phyloP scores from a whole-genome alignment of 306 rosid genomes.

The Chamaecrista fasciculata region DNA sequence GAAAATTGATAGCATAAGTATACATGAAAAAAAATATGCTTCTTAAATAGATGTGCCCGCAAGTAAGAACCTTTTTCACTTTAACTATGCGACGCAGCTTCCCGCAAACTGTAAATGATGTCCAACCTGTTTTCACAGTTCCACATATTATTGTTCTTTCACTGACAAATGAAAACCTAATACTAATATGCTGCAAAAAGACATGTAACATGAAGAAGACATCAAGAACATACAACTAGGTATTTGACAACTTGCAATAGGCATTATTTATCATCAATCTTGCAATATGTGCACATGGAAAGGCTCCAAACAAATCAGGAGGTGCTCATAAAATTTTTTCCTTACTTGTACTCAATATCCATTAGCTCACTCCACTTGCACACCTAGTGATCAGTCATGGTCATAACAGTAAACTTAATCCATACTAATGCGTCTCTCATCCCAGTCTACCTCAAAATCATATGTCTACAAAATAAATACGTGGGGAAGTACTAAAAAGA shows the following conservation, averaged over 20 bases:
- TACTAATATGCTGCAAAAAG: not conserved
- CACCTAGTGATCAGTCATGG: not conserved
- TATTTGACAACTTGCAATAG: slow-evolving; percentile 7
- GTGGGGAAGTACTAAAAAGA: not conserved
- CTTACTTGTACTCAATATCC: not conserved
- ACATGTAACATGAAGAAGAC: not conserved
- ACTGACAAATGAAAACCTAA: not conserved
- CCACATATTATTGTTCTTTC: slow-evolving; percentile 19
- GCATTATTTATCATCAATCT: not conserved
- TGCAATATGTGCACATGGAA: slow-evolving; percentile 7
- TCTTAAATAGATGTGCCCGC: not conserved
- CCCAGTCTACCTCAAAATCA: not conserved
- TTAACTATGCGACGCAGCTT: slow-evolving; percentile 89
- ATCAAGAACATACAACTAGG: not conserved
- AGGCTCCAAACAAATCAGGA: not conserved
- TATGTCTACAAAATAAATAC: not conserved
- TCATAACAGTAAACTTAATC: not conserved
- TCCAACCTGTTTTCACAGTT: slow-evolving; percentile 70
- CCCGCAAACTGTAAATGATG: slow-evolving; percentile 96
- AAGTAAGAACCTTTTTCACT: slow-evolving; percentile 76
- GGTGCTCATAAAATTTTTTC: not conserved
- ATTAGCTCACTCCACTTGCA: slow-evolving; percentile 3
- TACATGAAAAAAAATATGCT: not conserved
- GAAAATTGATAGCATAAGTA: slow-evolving; percentile 7
- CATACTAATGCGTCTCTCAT: not conserved